A percentile compares a stretch with the other conserved stretches of the same genome.
phyloP scores from a whole-genome alignment of 192 early-diverging fungal genomes.

The Mortierella antarctica region DNA sequence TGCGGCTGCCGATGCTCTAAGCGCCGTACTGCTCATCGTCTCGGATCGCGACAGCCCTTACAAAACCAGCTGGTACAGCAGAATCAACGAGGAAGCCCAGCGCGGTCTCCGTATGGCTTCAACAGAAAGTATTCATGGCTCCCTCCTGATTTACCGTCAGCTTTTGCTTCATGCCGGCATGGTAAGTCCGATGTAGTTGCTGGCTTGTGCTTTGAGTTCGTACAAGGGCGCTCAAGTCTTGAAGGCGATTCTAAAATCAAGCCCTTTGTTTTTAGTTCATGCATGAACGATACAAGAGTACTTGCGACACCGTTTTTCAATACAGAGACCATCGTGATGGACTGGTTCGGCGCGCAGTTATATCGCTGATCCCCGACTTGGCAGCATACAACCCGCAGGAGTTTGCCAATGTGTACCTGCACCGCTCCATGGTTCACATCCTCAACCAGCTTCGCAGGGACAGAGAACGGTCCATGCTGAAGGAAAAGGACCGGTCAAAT shows the following conservation, averaged over 20 bases:
- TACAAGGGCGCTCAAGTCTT: neutral
- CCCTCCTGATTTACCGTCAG: constrained; percentile 83
- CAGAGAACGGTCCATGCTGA: constrained; percentile 65
- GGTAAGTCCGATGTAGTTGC: constrained; percentile 55
- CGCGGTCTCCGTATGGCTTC: constrained; percentile 74
- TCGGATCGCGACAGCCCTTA: constrained; percentile 78
- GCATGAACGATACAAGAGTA: constrained; percentile 78
- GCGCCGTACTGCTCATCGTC: constrained; percentile 80
- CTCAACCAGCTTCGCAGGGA: constrained; percentile 78
- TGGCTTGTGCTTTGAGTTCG: neutral
- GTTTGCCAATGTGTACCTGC: constrained; percentile 78
- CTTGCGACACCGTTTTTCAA: constrained; percentile 79
- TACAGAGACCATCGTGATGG: constrained; percentile 84
- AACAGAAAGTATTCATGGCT: constrained; percentile 87
- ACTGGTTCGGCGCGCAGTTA: constrained; percentile 84
- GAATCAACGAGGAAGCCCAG: constrained; percentile 86
- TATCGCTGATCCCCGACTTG: constrained; percentile 83
- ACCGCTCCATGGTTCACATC: constrained; percentile 79
- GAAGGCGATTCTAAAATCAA: neutral
- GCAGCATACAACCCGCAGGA: constrained; percentile 80
- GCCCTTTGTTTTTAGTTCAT: constrained; percentile 74
- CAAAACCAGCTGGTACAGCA: constrained; percentile 75
- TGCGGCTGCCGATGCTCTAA: constrained; percentile 83
- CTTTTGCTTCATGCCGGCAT: constrained; percentile 83
- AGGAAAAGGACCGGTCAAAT: constrained; percentile 50